Percentiles rank a stretch among this genome's conserved stretches.
Evolutionary conservation across 768 basidiomycete genomes (phyloP).

Genomic region (Boletus vermiculosoides): DNA sequence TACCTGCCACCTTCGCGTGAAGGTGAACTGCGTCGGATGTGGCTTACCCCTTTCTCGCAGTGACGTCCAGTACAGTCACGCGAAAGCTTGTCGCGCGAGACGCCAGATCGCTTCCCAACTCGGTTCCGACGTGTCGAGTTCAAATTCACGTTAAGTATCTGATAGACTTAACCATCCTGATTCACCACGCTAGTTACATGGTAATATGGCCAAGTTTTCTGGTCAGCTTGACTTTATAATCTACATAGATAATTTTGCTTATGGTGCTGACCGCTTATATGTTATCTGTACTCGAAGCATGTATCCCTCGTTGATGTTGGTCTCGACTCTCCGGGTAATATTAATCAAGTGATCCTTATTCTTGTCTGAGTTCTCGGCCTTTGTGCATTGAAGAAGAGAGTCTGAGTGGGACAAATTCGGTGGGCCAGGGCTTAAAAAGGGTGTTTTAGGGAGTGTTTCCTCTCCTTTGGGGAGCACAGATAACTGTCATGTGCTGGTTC

Average conservation of each 20-base stretch:
- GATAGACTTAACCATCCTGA: background rate
- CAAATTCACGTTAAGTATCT: background rate
- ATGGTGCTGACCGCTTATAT: background rate
- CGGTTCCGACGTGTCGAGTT: background rate
- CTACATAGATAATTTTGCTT: background rate
- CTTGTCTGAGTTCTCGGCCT: background rate
- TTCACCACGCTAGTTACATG: background rate
- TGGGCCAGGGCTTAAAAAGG: too few species aligned
- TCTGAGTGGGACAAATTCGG: too few species aligned
- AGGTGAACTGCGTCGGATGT: constrained; percentile 11
- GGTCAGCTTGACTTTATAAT: background rate
- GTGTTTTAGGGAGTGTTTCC: too few species aligned
- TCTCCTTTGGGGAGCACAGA: too few species aligned
- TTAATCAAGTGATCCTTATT: background rate
- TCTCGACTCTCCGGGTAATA: background rate
- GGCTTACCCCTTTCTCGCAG: constrained; percentile 17
- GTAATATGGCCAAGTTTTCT: background rate
- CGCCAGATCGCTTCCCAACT: background rate
- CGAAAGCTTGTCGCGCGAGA: constrained; percentile 8
- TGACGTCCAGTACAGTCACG: constrained; percentile 20
- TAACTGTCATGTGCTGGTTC: too few species aligned
- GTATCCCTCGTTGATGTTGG: background rate
- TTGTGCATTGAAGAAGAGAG: background rate
- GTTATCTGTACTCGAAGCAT: background rate
- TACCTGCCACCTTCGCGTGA: constrained; percentile 12